These are phyloP conservation scores for Schizosaccharomyces pombe DNA, from an alignment of 805 yeast genomes.

Conservation along the genomic window ASM294v3 CU329670.1:2580501-2581000, in stretches of 20 bases:
- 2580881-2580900: slow-evolving; percentile 77
- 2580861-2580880: slow-evolving; percentile 73
- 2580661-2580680: slow-evolving; percentile 53
- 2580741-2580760: slow-evolving; percentile 92
- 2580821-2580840: slow-evolving; percentile 29
- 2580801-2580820: slow-evolving; percentile 57
- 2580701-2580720: slow-evolving; percentile 69
- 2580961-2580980: slow-evolving; percentile 18
- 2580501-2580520: slow-evolving; percentile 31
- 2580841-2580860: slow-evolving; percentile 37
- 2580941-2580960: slow-evolving; percentile 59
- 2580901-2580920: slow-evolving; percentile 80
- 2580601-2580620: slow-evolving; percentile 55
- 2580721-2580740: slow-evolving; percentile 79
- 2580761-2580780: slow-evolving; percentile 90
- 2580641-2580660: slow-evolving; percentile 64
- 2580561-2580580: slow-evolving; percentile 58
- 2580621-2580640: slow-evolving; percentile 43
- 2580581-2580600: slow-evolving; percentile 87
- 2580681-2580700: slow-evolving; percentile 56
- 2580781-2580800: slow-evolving; percentile 73
- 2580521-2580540: slow-evolving; percentile 46
- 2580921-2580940: slow-evolving; percentile 97
- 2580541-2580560: slow-evolving; percentile 45
- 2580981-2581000: slow-evolving; percentile 31